A percentile compares a stretch with the other conserved stretches of the same genome.
These are phyloP conservation scores for Eucalyptus rudis DNA, from an alignment of 345 rosid genomes.

Conservation along the genomic window DNA sequence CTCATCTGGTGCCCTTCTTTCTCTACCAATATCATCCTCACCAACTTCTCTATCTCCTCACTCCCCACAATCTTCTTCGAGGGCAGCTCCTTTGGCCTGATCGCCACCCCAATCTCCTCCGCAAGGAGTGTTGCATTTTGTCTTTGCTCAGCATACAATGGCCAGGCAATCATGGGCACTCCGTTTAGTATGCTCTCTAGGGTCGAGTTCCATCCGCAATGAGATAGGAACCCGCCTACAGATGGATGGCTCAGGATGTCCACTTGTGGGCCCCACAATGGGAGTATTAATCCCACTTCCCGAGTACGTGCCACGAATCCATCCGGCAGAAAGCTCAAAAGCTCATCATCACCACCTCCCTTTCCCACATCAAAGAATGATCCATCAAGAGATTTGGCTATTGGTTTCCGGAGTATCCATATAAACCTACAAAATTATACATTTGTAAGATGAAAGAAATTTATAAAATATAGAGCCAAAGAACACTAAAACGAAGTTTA, in stretches of 20 bases:
- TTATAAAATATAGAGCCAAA: not conserved
- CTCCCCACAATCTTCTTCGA: conserved; percentile 10
- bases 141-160: conserved; percentile 41
- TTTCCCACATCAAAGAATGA: not conserved
- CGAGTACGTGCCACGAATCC: conserved; percentile 35
- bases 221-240: conserved; percentile 55
- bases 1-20: conserved; percentile 27
- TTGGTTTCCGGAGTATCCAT: not conserved
- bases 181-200: conserved; percentile 38
- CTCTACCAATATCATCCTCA: conserved; percentile 26
- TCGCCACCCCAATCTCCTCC: conserved; percentile 36
- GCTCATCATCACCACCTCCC: not conserved
- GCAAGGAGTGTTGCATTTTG: conserved; percentile 33
- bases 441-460: not conserved
- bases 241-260: conserved; percentile 40
- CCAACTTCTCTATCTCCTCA: conserved; percentile 26
- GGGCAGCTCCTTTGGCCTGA: conserved; percentile 6
- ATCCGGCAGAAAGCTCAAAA: conserved; percentile 20
- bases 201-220: conserved; percentile 75
- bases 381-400: not conserved
- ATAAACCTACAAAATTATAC: not conserved
- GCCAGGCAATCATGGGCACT: conserved; percentile 49
- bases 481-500: not conserved
- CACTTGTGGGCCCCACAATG: conserved; percentile 50
- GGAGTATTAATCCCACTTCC: conserved; percentile 22